Percentiles rank a stretch among this genome's conserved stretches.
Evolutionary conservation across 805 yeast genomes (phyloP).

Genomic region (Komagataella pseudopastoris): DNA sequence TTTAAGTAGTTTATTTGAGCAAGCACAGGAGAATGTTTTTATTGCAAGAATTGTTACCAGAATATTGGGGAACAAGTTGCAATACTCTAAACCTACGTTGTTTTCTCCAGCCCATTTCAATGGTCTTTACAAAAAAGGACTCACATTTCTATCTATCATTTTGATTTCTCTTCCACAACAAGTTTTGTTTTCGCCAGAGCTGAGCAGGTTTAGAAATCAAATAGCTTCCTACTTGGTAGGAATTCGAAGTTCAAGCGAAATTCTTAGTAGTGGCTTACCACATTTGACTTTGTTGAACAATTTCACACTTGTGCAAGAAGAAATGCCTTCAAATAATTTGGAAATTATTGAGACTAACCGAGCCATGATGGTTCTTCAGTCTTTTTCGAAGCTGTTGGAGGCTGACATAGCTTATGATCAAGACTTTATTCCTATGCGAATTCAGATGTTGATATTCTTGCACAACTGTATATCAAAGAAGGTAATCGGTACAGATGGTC

Average conservation of each 20-base stretch:
- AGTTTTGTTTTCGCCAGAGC: conserved; percentile 39
- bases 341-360: conserved; percentile 51
- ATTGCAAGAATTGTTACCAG: conserved; percentile 19
- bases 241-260: conserved; percentile 22
- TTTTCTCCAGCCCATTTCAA: not conserved
- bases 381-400: conserved; percentile 44
- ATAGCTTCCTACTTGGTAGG: conserved; percentile 56
- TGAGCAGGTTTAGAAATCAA: conserved; percentile 43
- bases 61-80: conserved; percentile 17
- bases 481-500: conserved; percentile 4
- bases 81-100: conserved; percentile 3
- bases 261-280: conserved; percentile 27
- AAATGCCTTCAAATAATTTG: conserved; percentile 10
- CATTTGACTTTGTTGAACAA: conserved; percentile 34
- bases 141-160: not conserved
- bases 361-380: conserved; percentile 43
- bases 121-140: not conserved
- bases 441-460: conserved; percentile 26
- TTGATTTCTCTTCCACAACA: not conserved
- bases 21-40: not conserved
- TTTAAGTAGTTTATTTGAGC: not conserved
- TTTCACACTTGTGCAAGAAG: conserved; percentile 22
- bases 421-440: conserved; percentile 35
- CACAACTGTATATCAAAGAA: conserved; percentile 13
- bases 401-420: conserved; percentile 47